These are phyloP conservation scores for Aspergillus alliaceus DNA, from an alignment of 2,329 filamentous ascomycete species.

Conservation along the genomic window DNA sequence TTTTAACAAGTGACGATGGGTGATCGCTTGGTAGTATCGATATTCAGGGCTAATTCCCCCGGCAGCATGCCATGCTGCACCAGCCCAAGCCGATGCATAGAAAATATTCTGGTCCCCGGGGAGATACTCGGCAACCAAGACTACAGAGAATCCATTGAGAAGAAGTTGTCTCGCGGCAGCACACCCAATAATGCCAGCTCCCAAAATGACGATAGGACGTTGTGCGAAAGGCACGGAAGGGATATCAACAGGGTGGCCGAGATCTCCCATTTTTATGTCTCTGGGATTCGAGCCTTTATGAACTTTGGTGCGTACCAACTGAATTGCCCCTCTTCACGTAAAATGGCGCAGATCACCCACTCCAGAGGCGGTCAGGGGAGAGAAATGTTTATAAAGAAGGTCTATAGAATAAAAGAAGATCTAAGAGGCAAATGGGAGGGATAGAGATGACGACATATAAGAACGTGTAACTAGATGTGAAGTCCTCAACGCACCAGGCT, in stretches of 20 bases:
- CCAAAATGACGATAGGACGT: slow-evolving; percentile 36
- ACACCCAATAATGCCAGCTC: slow-evolving; percentile 44
- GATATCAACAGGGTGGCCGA: slow-evolving; percentile 21
- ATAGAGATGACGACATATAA: neutral
- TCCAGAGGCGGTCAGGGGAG: neutral
- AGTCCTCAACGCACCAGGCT: neutral
- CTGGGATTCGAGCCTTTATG: neutral
- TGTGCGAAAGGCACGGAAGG: slow-evolving; percentile 30
- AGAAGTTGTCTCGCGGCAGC: slow-evolving; percentile 37
- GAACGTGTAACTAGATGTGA: neutral
- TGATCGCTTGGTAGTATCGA: slow-evolving; percentile 36
- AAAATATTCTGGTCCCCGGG: slow-evolving; percentile 37
- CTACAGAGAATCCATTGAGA: slow-evolving; percentile 35
- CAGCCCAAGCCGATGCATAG: slow-evolving; percentile 42
- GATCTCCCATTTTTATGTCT: slow-evolving; percentile 19
- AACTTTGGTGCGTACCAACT: neutral
- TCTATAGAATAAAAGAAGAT: neutral
- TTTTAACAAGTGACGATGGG: slow-evolving; percentile 34
- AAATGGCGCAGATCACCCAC: neutral
- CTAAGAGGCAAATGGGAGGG: neutral
- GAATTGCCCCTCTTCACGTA: neutral
- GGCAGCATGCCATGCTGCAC: slow-evolving; percentile 41
- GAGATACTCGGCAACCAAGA: slow-evolving; percentile 37
- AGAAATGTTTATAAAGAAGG: neutral
- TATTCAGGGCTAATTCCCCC: slow-evolving; percentile 36